Evolutionary conservation across 805 yeast species (phyloP), one percentile per base, ranked within the genome.

Genomic region (Starmerella riodocensis): DNA sequence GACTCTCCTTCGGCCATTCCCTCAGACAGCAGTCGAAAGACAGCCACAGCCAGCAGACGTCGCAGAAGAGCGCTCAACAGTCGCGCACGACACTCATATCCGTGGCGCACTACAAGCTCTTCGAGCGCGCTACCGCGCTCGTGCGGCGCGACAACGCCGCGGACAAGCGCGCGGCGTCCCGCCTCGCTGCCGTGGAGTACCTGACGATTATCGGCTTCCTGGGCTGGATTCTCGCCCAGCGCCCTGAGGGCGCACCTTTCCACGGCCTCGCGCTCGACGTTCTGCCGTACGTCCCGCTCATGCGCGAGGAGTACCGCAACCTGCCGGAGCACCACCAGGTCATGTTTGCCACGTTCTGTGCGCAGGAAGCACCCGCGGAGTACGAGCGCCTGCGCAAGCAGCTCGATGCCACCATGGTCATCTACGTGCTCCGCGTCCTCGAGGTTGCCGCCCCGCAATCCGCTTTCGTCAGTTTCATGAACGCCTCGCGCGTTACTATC

Each of bases 111-210:
- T 22, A 27, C 11, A 26, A 22, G 13, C 18, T 28, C 3, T 34
- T 30, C 14, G 39, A 34, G 28, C 17, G 35, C 3, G 32, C 39
- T 4, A 9, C n/a, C 8, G 17, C 39, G 4, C 13, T 34, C 5
- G 19, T 34, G 12, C 29, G 23, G 24, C 29, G 34, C 12, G 39
- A 39, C 4, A 7, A 18, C 6, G 11, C 42, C 7, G n/a, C 19
- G 3, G 43, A 36, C 6, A 31, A 31, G 12, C 23, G 39, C 3
- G 9, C 25, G 3, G 16, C 29, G 6, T 29, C 28, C 17, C 21
- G 34, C 6, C 13, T 32, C 4, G 43, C 36, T n/a, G 43, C 39
- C 6, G 12, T 29, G n/a, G 24, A 23, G 9, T 39, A 29, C 32
- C 11, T 39, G 12, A 13, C 17, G 3, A 22, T 6, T 14, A 18